Base-by-base conservation (phyloP, 176 grass and related monocot species). In the Ensete glaucum region DNA sequence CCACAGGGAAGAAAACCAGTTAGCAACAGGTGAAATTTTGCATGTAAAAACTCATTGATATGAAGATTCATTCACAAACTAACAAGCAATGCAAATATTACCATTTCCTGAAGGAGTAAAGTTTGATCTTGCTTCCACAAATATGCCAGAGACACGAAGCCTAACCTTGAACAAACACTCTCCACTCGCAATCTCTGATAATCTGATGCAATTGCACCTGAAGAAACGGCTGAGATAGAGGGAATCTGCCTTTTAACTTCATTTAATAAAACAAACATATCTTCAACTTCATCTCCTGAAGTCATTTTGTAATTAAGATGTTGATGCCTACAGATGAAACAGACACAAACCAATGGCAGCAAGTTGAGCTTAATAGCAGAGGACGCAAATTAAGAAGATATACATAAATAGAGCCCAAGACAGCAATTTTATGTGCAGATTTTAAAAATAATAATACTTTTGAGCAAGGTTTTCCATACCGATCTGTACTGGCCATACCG, bases 101-200 rank as follows among this genome's bases (percentile, higher is more conserved):
- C 94, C 90, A 98, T 98, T 87, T 98, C 90, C 66, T 88, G 85
- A 9, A 98, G 86, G 34, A 98, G 94, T 29, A 84, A 65, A 79
- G 90, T 89, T 78, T 98, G 94, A 69, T 98, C 88, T 80, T 91
- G 94, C 83, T 85, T 98, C 94, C 94, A 98, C 56, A 98, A 85
- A 85, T 85, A 98, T 0, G 90, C 88, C 9, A 98, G 75, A 0
- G 94, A 98, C 60, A 98, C 78, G 50, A 98, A 78, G 73, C 90
- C 90, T 76, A 98, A 29, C 80, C 94, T 87, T 1, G 84, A 93
- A 85, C 94, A 93, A 63, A 93, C 84, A 54, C 84, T 93, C 86
- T 98, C 94, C 15, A 98, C 90, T 52, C 94, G 86, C 16, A 93
- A 78, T 80, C 94, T 86, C 84, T 98, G 94, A 78, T 98, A 98